Evolutionary conservation across 441 rosid genomes (phyloP).

Genomic region (Viola pubescens): DNA sequence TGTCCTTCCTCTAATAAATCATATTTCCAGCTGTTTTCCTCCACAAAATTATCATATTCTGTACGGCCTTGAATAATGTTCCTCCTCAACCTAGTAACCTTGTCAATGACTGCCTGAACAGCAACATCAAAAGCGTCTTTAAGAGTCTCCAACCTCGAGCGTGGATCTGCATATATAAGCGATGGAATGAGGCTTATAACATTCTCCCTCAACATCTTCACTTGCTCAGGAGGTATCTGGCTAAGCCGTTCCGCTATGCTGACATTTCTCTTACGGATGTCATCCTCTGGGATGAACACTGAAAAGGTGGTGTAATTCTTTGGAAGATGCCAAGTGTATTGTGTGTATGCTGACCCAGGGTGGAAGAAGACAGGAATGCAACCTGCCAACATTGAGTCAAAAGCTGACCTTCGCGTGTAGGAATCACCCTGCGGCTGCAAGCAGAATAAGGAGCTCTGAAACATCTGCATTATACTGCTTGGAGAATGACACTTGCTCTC

Average conservation of each 20-base stretch:
- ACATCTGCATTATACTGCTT: constrained; percentile 88
- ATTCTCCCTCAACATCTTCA: constrained; percentile 65
- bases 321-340: constrained; percentile 90
- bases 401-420: constrained; percentile 82
- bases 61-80: constrained; percentile 62
- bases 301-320: constrained; percentile 72
- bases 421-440: constrained; percentile 94
- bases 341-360: constrained; percentile 90
- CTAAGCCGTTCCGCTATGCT: constrained; percentile 70
- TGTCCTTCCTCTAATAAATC: constrained; percentile 79
- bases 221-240: constrained; percentile 65
- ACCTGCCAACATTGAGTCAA: constrained; percentile 82
- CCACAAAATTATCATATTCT: constrained; percentile 79
- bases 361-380: constrained; percentile 92
- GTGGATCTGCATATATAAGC: constrained; percentile 78
- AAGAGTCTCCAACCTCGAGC: constrained; percentile 55
- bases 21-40: constrained; percentile 96
- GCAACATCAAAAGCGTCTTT: constrained; percentile 82
- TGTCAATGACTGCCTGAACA: constrained; percentile 71
- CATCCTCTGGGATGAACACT: constrained; percentile 81
- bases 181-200: constrained; percentile 68
- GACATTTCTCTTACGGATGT: constrained; percentile 59
- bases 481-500: constrained; percentile 99
- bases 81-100: constrained; percentile 77
- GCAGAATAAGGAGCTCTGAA: constrained; percentile 80